phyloP scores from a whole-genome alignment of 202 grass and related monocot genomes.

The Zizania palustris region DNA sequence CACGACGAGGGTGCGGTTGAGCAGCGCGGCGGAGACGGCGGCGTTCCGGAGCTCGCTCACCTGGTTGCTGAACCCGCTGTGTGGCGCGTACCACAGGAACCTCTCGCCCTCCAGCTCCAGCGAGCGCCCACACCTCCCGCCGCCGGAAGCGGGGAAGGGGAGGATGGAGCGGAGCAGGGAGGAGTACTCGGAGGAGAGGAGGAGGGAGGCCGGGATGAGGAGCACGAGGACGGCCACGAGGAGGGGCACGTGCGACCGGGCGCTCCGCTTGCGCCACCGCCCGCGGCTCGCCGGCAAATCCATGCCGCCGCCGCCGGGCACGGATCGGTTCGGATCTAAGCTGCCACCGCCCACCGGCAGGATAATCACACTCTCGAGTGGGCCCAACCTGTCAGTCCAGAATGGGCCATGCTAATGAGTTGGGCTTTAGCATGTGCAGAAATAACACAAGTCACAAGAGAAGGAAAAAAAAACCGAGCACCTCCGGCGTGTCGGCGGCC shows the following conservation, averaged over 20 bases:
- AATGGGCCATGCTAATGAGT: no score
- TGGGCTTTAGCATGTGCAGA: not conserved
- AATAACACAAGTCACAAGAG: no score
- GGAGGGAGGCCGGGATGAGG: conserved; percentile 41
- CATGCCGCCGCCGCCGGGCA: conserved; percentile 41
- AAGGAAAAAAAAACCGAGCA: no score
- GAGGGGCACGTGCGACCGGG: conserved; percentile 51
- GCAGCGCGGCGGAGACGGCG: conserved; percentile 64
- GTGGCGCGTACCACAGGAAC: conserved; percentile 94
- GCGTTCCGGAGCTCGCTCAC: conserved; percentile 84
- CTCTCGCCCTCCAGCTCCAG: conserved; percentile 52
- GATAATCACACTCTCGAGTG: no score
- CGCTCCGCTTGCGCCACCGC: conserved; percentile 69
- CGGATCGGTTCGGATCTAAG: conserved; percentile 25
- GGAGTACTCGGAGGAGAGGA: conserved; percentile 49
- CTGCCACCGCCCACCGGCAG: not conserved
- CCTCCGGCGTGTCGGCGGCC: no score
- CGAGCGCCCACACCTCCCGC: conserved; percentile 39
- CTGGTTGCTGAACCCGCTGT: conserved; percentile 98
- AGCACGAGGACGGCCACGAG: conserved; percentile 48
- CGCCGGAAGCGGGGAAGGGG: conserved; percentile 31
- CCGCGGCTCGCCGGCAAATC: conserved; percentile 55
- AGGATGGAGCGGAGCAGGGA: conserved; percentile 45
- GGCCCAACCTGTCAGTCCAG: no score
- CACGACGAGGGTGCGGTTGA: conserved; percentile 89